Percentiles rank a stretch among this genome's conserved stretches.
These are phyloP conservation scores for Mycena galopus DNA, from an alignment of 768 basidiomycete genomes.

Conservation along the genomic window DNA sequence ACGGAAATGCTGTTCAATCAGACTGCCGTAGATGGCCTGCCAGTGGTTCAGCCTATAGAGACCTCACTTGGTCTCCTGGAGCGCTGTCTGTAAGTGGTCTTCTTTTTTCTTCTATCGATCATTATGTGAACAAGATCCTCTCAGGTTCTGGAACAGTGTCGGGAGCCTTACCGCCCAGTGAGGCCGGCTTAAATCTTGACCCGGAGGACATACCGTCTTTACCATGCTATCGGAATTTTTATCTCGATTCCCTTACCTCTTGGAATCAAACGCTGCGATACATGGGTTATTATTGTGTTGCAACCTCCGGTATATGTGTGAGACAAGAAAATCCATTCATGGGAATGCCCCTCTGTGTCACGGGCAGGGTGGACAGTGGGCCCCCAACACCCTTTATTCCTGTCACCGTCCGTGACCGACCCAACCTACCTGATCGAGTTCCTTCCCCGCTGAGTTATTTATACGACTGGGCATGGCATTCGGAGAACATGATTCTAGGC, in stretches of 20 bases:
- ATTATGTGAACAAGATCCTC: not conserved
- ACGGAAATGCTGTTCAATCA: conserved; percentile 29
- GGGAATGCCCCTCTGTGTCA: not conserved
- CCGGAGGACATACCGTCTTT: too few species aligned
- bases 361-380: not conserved
- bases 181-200: too few species aligned
- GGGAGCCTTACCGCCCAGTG: conserved; percentile 29
- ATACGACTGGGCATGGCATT: too few species aligned
- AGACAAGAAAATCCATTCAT: conserved; percentile 13
- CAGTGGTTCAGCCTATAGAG: not conserved
- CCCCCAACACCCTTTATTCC: conserved; percentile 1
- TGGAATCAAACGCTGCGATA: conserved; percentile 5
- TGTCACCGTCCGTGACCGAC: too few species aligned
- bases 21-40: not conserved
- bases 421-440: too few species aligned
- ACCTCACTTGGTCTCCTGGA: conserved; percentile 12
- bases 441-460: too few species aligned
- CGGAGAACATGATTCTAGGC: too few species aligned
- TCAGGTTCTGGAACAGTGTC: conserved; percentile 34
- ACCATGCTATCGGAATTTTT: conserved; percentile 4
- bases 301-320: conserved; percentile 1
- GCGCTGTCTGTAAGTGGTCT: conserved; percentile 17
- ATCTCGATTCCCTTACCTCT: conserved; percentile 4
- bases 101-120: not conserved
- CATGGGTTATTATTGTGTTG: conserved; percentile 6